Conservation (phyloP, 2,329 filamentous ascomycete genomes). For the Ascochyta rabiei region DNA sequence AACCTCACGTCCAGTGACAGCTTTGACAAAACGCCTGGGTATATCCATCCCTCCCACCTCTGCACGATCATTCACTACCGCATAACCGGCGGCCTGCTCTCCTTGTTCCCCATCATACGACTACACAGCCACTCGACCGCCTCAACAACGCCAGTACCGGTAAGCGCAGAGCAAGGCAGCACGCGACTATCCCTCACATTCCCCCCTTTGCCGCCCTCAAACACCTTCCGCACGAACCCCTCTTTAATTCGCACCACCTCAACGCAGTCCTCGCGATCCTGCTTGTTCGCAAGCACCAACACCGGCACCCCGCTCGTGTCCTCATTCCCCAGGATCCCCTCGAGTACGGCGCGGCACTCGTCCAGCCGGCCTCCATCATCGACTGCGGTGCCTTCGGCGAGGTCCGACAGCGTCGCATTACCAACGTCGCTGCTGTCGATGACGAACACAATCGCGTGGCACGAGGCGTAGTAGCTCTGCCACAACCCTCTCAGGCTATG, state of each 20-base stretch:
- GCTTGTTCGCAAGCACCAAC: slow-evolving; percentile 93
- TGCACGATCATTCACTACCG: slow-evolving; percentile 61
- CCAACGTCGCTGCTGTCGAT: slow-evolving; percentile 95
- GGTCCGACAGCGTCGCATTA: slow-evolving; percentile 71
- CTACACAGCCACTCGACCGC: slow-evolving; percentile 97
- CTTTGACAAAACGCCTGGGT: background rate
- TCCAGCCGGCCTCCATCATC: slow-evolving; percentile 67
- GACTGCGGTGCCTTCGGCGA: slow-evolving; percentile 46
- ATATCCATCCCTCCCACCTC: background rate
- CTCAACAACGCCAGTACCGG: slow-evolving; percentile 81
- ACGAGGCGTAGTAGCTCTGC: slow-evolving; percentile 93
- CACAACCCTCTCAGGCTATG: slow-evolving; percentile 86
- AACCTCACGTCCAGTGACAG: no score
- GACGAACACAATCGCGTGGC: slow-evolving; percentile 97
- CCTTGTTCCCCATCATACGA: slow-evolving; percentile 95
- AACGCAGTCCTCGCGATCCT: slow-evolving; percentile 95
- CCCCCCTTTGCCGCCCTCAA: slow-evolving; percentile 88
- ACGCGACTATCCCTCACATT: slow-evolving; percentile 90
- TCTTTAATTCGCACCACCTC: slow-evolving; percentile 98
- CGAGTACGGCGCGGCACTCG: slow-evolving; percentile 87
- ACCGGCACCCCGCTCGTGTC: slow-evolving; percentile 92
- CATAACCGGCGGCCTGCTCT: slow-evolving; percentile 90
- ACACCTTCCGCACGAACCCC: slow-evolving; percentile 90
- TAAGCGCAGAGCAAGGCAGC: slow-evolving; percentile 88
- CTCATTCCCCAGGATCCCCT: slow-evolving; percentile 84